Evolutionary conservation across 305 asterid species (phyloP), one percentile per base, ranked within the genome.

Genomic region (Solanum chacoense): DNA sequence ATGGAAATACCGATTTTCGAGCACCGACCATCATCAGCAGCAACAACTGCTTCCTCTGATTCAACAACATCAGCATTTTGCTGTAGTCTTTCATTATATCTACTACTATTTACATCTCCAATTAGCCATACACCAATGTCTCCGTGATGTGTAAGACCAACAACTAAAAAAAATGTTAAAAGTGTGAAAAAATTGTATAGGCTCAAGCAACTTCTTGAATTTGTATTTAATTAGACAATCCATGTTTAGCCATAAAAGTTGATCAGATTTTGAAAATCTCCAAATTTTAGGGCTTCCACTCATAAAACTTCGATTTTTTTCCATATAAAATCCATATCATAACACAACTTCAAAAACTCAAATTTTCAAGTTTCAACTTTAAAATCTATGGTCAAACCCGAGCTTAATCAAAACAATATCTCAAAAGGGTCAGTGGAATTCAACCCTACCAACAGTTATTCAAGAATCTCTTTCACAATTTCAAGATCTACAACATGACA

Each of bases 11-110:
- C 99, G 40, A 97, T 94, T 40, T 97, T 95, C 0, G 99, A 97
- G 95, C 99, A 97, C 36, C 98, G 94, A 4, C 95, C 95, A 90
- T 97, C 99, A 84, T 97, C 99, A 11, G 98, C 96, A 20, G 99
- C 98, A 88, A 96, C 98, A 35, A 94, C 98, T 1, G 99, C 99
- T 86, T 92, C 45, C 88, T 88, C 83, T 18, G 98, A 96, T 90
- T 93, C 92, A 9, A 95, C 91, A 77, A 93, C 16, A 50, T 90
- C 95, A 77, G 91, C 86, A 83, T 92, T 90, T 12, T 13, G 63
- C 14, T 74, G 65, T 5, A 85, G 72, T 84, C 84, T 87, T 28
- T 71, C 90, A 20, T 74, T 90, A 11, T 85, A 37, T 18, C 45
- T 83, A 65, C 87, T 83, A 85, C 88, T 76, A 34, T 37, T 86